Conservation (phyloP, 441 rosid genomes). For the Adansonia gregorii region DNA sequence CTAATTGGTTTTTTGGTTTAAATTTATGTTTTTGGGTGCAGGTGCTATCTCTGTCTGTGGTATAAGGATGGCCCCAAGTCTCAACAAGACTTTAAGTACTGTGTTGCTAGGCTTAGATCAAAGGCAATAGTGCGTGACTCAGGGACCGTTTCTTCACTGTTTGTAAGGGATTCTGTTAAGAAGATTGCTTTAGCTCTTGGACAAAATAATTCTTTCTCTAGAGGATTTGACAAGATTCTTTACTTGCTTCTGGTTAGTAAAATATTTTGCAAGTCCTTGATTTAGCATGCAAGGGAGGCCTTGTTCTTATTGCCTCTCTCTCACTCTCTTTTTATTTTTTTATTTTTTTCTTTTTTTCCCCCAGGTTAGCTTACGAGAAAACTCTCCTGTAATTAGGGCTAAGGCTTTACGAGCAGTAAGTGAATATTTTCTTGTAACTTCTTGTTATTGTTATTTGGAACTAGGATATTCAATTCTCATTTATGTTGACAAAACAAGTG, state of each 20-base stretch:
- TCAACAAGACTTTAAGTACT: constrained; percentile 68
- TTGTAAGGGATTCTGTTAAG: constrained; percentile 78
- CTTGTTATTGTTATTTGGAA: constrained; percentile 25
- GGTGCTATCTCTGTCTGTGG: constrained; percentile 97
- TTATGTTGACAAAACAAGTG: constrained; percentile 24
- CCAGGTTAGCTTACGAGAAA: constrained; percentile 97
- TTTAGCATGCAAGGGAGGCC: constrained; percentile 23
- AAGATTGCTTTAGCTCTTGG: constrained; percentile 86
- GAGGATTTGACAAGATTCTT: constrained; percentile 99
- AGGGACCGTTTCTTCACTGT: constrained; percentile 58
- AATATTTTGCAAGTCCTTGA: constrained; percentile 32
- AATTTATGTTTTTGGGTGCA: constrained; percentile 46
- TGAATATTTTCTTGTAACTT: constrained; percentile 26
- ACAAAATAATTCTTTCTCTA: constrained; percentile 89
- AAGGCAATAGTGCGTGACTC: constrained; percentile 83
- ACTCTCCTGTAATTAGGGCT: constrained; percentile 95
- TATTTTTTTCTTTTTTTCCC: constrained; percentile 21
- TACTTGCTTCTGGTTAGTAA: constrained; percentile 93
- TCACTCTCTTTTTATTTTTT: neutral
- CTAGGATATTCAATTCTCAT: constrained; percentile 22
- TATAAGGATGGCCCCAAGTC: constrained; percentile 88
- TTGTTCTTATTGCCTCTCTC: constrained; percentile 32
- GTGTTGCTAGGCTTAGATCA: constrained; percentile 83
- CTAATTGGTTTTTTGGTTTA: constrained; percentile 29
- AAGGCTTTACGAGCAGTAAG: constrained; percentile 97